A percentile compares a stretch with the other conserved stretches of the same genome.
Evolutionary conservation across 495 filamentous ascomycete genomes (phyloP).

Genomic region (Podospora fimiseda): DNA sequence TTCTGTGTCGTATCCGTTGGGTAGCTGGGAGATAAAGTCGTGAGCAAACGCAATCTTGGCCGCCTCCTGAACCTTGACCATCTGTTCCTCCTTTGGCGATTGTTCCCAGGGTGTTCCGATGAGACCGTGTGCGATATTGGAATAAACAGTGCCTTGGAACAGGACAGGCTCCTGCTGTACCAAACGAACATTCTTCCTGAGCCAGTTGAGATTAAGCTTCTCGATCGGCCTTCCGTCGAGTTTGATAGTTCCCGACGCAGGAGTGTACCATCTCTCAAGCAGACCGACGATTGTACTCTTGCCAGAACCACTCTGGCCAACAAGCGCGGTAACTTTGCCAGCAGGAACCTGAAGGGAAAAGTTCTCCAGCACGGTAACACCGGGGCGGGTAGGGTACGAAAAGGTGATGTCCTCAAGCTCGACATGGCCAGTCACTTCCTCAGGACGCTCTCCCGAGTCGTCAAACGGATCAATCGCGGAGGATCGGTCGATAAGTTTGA

Average conservation of each 20-base stretch:
- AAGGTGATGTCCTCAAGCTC: slow-evolving; percentile 75
- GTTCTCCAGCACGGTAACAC: slow-evolving; percentile 71
- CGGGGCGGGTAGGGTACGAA: slow-evolving; percentile 82
- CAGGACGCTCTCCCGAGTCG: slow-evolving; percentile 60
- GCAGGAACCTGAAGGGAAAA: slow-evolving; percentile 70
- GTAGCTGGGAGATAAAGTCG: slow-evolving; percentile 50
- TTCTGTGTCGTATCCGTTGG: slow-evolving; percentile 52
- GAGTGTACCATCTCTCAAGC: slow-evolving; percentile 84
- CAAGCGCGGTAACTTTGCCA: slow-evolving; percentile 78
- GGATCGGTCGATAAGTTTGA: slow-evolving; percentile 72
- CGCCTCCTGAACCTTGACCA: slow-evolving; percentile 47
- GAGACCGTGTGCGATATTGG: slow-evolving; percentile 57
- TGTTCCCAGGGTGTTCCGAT: slow-evolving; percentile 49
- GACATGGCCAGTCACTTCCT: slow-evolving; percentile 65
- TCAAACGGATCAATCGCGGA: slow-evolving; percentile 75
- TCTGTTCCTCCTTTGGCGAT: slow-evolving; percentile 42
- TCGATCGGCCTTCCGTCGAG: slow-evolving; percentile 50
- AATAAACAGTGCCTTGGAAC: slow-evolving; percentile 62
- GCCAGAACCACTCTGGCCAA: slow-evolving; percentile 50
- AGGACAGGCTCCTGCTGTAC: slow-evolving; percentile 65
- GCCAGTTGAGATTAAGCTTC: slow-evolving; percentile 54
- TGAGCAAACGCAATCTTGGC: slow-evolving; percentile 51
- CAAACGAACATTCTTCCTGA: slow-evolving; percentile 56
- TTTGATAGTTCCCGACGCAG: slow-evolving; percentile 44
- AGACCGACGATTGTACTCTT: slow-evolving; percentile 89